Evolutionary conservation across 2,329 filamentous ascomycete genomes (phyloP).

Genomic region (Alternaria tenuissima): DNA sequence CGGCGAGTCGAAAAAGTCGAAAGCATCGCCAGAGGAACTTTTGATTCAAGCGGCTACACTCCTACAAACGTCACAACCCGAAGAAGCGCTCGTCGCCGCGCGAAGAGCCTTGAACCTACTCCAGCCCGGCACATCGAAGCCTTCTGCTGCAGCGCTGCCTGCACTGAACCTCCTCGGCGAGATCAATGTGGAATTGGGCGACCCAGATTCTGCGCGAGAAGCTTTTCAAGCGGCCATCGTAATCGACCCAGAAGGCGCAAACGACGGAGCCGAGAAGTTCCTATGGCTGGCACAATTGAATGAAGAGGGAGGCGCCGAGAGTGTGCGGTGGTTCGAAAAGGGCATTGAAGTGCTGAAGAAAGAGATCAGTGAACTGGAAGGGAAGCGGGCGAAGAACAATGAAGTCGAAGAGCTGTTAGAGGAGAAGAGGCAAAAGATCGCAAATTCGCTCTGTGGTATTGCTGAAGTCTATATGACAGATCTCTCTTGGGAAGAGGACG

Average conservation of each 20-base stretch:
- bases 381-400: slow-evolving; percentile 48
- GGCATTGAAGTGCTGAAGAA: slow-evolving; percentile 76
- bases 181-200: slow-evolving; percentile 82
- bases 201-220: slow-evolving; percentile 75
- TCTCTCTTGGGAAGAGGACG: slow-evolving; percentile 87
- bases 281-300: slow-evolving; percentile 92
- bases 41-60: slow-evolving; percentile 65
- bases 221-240: slow-evolving; percentile 77
- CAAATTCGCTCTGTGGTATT: slow-evolving; percentile 91
- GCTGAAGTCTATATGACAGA: slow-evolving; percentile 99
- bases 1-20: slow-evolving; percentile 54
- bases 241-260: slow-evolving; percentile 81
- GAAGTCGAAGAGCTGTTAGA: slow-evolving; percentile 55
- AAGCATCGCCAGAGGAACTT: slow-evolving; percentile 63
- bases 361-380: slow-evolving; percentile 71
- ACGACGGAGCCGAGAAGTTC: slow-evolving; percentile 91
- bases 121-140: slow-evolving; percentile 47
- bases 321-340: slow-evolving; percentile 68
- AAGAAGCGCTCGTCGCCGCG: slow-evolving; percentile 64
- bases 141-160: slow-evolving; percentile 62
- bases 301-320: slow-evolving; percentile 67
- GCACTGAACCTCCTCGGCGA: slow-evolving; percentile 81
- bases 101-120: slow-evolving; percentile 62
- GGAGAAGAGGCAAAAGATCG: slow-evolving; percentile 82
- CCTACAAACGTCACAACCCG: slow-evolving; percentile 66